Base-by-base conservation (phyloP, 345 rosid genomes). In the Arabidopsis suecica region DNA sequence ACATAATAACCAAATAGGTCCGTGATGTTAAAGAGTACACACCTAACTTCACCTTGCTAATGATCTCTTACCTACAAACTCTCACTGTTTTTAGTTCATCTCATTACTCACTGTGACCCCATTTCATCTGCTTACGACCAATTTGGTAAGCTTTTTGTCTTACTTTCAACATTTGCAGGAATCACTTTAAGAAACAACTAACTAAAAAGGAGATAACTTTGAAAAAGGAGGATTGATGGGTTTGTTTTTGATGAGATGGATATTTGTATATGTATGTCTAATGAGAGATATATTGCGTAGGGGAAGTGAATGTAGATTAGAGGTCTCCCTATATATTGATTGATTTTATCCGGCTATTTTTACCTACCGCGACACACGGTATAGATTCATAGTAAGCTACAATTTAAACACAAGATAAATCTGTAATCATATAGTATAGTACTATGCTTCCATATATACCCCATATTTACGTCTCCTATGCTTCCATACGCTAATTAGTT, bases 21-120 rank as follows among this genome's bases (percentile, higher is more conserved):
- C 68, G 61, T 66, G 54, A 22, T 67, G 20, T 78, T 36, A 72
- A 72, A 78, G 69, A 78, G 73, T 72, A 67, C 74, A 78, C 62
- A 78, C 81, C 81, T 66, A 78, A 78, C 81, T 65, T 72, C 64
- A 44, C 65, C 30, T 59, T 65, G 65, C 51, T 78, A 72, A 61
- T 78, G 77, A 78, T 72, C 69, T 72, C 51, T 66, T 53, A 72
- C 77, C 78, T 78, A 72, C 61, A 67, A 72, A 72, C 58, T 66
- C 72, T 72, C 51, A 50, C 81, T 78, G 65, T 78, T 66, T 71
- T 49, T 71, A 66, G 73, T 44, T 41, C 23, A 42, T 41, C 68
- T 37, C 69, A 65, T 78, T 71, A 72, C 73, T 78, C 69, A 50
- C 63, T 33, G 32, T 71, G 81, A 65, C 80, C 77, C 77, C 69